A percentile compares a stretch with the other conserved stretches of the same genome.
Conservation (phyloP, 441 rosid genomes). For the Euphorbia celastroides region DNA sequence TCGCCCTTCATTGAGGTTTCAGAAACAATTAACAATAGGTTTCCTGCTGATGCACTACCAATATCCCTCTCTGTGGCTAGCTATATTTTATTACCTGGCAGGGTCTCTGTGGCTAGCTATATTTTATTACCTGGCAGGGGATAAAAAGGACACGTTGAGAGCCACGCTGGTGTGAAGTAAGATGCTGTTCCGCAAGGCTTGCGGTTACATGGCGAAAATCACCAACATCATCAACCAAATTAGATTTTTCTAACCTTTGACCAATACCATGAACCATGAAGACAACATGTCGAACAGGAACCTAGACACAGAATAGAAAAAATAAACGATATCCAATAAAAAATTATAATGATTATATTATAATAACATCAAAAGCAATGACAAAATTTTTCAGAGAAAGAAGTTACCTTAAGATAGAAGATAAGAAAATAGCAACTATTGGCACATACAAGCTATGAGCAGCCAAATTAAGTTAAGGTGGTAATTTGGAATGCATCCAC, state of each 20-base stretch:
- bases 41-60: background rate
- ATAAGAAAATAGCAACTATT: background rate
- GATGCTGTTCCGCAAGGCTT: conserved; percentile 72
- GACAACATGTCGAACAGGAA: conserved; percentile 93
- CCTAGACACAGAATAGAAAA: conserved; percentile 41
- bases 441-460: background rate
- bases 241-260: conserved; percentile 95
- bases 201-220: conserved; percentile 84
- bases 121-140: conserved; percentile 84
- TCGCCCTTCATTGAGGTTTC: conserved; percentile 1
- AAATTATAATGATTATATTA: background rate
- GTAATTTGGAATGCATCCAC: background rate
- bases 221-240: conserved; percentile 94
- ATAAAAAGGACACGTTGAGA: conserved; percentile 89
- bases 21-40: background rate
- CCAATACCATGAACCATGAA: conserved; percentile 99
- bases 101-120: conserved; percentile 44
- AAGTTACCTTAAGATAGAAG: background rate
- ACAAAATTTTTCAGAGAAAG: background rate
- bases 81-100: conserved; percentile 67
- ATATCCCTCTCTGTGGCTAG: background rate
- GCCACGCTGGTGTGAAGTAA: conserved; percentile 64
- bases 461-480: background rate
- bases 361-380: background rate
- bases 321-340: background rate